Evolutionary conservation across 2,329 filamentous ascomycete genomes (phyloP).

Genomic region (Cadophora sp.): DNA sequence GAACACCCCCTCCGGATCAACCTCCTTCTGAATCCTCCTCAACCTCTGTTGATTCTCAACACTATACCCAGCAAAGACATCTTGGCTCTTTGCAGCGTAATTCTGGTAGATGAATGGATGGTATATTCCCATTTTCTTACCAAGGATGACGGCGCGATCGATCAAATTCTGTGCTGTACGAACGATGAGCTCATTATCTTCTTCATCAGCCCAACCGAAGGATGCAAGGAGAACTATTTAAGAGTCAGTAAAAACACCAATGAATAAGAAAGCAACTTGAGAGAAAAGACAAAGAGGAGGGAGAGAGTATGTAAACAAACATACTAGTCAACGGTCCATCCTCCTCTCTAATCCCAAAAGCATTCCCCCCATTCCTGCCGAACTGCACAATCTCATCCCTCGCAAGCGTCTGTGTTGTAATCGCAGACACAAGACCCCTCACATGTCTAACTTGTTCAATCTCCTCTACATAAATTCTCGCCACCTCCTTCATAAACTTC

Average conservation of each 20-base stretch:
- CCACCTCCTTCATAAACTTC: slow-evolving; percentile 23
- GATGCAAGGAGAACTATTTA: slow-evolving; percentile 17
- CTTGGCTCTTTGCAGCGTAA: slow-evolving; percentile 48
- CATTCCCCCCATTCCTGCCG: slow-evolving; percentile 41
- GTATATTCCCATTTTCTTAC: slow-evolving; percentile 44
- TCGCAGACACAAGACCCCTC: slow-evolving; percentile 14
- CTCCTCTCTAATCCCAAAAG: slow-evolving; percentile 30
- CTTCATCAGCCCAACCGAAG: slow-evolving; percentile 42
- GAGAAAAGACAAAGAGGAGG: not conserved
- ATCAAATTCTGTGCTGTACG: slow-evolving; percentile 40
- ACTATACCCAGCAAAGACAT: slow-evolving; percentile 48
- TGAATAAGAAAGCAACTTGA: not conserved
- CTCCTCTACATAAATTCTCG: slow-evolving; percentile 27
- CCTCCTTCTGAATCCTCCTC: slow-evolving; percentile 36
- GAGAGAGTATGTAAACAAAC: not conserved
- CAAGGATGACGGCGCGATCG: slow-evolving; percentile 38
- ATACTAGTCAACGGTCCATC: slow-evolving; percentile 29
- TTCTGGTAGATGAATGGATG: slow-evolving; percentile 51
- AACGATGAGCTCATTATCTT: slow-evolving; percentile 47
- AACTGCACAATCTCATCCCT: slow-evolving; percentile 17
- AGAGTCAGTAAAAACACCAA: not conserved
- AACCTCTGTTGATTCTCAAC: slow-evolving; percentile 44
- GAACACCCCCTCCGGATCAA: slow-evolving; percentile 42
- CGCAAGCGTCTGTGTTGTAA: slow-evolving; percentile 30
- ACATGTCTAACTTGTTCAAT: slow-evolving; percentile 20